These are phyloP conservation scores for Moringa oleifera DNA, from an alignment of 345 rosid genomes.

Conservation along the genomic window DNA sequence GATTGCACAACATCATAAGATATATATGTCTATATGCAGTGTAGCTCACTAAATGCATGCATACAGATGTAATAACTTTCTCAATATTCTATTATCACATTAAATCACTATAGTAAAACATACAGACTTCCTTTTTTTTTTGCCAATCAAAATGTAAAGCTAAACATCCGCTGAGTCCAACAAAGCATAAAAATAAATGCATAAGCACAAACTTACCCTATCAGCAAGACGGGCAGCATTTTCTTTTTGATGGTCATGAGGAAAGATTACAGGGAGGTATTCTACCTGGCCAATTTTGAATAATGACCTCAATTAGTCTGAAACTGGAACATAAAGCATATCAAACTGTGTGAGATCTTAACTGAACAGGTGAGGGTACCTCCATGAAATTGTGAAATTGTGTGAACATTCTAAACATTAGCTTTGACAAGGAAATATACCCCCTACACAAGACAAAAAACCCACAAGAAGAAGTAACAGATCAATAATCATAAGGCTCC, in stretches of 20 bases:
- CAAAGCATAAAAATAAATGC: background rate
- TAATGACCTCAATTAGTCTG: slow-evolving; percentile 2
- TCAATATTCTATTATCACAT: background rate
- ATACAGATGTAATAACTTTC: background rate
- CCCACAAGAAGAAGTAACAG: background rate
- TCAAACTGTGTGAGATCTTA: background rate
- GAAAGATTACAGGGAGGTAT: slow-evolving; percentile 77
- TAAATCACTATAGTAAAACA: no score
- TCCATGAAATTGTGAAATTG: slow-evolving; percentile 99
- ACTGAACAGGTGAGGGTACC: slow-evolving; percentile 32
- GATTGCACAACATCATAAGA: slow-evolving; percentile 1
- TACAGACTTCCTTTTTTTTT: no score
- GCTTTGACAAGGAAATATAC: slow-evolving; percentile 59
- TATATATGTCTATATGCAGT: slow-evolving; percentile 5
- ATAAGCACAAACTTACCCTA: slow-evolving; percentile 50
- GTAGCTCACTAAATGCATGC: background rate
- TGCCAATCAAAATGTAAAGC: background rate
- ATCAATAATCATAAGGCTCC: background rate
- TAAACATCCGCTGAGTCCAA: background rate
- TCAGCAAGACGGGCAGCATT: slow-evolving; percentile 62
- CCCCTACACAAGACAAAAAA: slow-evolving; percentile 47
- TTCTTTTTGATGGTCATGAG: slow-evolving; percentile 60
- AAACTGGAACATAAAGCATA: background rate
- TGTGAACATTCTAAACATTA: slow-evolving; percentile 95
- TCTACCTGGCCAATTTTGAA: slow-evolving; percentile 55